Percentiles rank a stretch among this genome's conserved stretches.
Evolutionary conservation across 2,329 filamentous ascomycete species (phyloP).

Genomic region (Alternaria sp.): DNA sequence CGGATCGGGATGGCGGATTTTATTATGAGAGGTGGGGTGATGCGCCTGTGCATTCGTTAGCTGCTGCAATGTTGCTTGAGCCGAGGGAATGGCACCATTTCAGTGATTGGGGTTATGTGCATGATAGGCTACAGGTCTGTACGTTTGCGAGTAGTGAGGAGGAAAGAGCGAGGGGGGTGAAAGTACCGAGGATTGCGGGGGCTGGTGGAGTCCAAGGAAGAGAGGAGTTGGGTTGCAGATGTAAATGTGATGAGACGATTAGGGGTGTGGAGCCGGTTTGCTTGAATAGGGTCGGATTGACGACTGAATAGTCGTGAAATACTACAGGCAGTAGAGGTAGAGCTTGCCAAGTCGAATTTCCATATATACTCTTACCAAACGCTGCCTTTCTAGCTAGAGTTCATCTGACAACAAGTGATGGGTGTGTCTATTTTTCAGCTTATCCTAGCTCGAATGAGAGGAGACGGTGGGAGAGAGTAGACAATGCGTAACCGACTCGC

Average conservation of each 20-base stretch:
- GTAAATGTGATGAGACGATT: slow-evolving; percentile 10
- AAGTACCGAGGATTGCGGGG: slow-evolving; percentile 1
- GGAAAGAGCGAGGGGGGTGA: slow-evolving; percentile 9
- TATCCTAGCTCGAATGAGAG: not conserved
- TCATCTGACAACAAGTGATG: too few relatives aligned
- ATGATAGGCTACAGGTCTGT: slow-evolving; percentile 27
- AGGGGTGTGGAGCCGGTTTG: slow-evolving; percentile 16
- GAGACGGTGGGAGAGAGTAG: not conserved
- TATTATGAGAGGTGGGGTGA: slow-evolving; percentile 74
- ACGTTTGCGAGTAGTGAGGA: slow-evolving; percentile 12
- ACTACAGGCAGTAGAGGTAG: not conserved
- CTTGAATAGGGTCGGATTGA: slow-evolving; percentile 9
- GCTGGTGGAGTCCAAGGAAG: slow-evolving; percentile 5
- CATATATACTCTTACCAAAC: too few relatives aligned
- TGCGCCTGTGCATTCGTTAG: slow-evolving; percentile 92
- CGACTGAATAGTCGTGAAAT: not conserved
- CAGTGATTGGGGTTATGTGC: slow-evolving; percentile 93
- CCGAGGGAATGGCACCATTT: slow-evolving; percentile 91
- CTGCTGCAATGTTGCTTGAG: slow-evolving; percentile 86
- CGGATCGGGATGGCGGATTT: slow-evolving; percentile 52
- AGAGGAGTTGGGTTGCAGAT: slow-evolving; percentile 8
- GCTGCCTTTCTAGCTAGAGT: too few relatives aligned
- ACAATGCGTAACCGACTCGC: not conserved
- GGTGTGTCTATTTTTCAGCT: not conserved
- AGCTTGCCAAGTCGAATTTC: not conserved